These are phyloP conservation scores for Thymus mandschuricus DNA, from an alignment of 257 asterid genomes.

Conservation along the genomic window DNA sequence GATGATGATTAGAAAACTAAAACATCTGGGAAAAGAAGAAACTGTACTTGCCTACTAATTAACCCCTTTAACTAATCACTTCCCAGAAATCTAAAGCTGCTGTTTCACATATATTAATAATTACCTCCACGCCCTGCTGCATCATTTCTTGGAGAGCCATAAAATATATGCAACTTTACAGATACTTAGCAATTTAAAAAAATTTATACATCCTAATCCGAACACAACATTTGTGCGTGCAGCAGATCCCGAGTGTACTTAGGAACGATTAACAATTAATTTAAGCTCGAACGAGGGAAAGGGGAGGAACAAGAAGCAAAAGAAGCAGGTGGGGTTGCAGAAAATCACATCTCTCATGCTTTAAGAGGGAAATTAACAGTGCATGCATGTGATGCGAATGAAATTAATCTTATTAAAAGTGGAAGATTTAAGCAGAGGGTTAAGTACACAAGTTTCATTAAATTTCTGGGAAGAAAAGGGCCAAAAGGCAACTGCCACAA, in stretches of 20 bases:
- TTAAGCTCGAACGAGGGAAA: background rate
- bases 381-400: constrained; percentile 36
- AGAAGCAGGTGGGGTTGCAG: constrained; percentile 20
- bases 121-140: constrained; percentile 33
- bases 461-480: background rate
- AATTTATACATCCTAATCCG: background rate
- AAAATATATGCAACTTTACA: constrained; percentile 35
- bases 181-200: background rate
- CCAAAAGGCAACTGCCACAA: constrained; percentile 24
- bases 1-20: background rate
- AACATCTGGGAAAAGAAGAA: constrained; percentile 44
- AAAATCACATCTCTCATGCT: too few relatives aligned
- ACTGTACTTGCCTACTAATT: too few relatives aligned
- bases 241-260: constrained; percentile 65
- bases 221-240: constrained; percentile 33
- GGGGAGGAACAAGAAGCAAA: constrained; percentile 13
- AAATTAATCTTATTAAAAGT: constrained; percentile 20
- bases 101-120: constrained; percentile 10
- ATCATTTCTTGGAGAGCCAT: constrained; percentile 15
- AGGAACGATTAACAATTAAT: constrained; percentile 22
- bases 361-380: background rate
- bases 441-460: constrained; percentile 28
- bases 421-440: background rate
- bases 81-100: constrained; percentile 31
- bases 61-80: background rate